Evolutionary conservation across 345 rosid genomes (phyloP).

Genomic region (Corchorus capsularis): DNA sequence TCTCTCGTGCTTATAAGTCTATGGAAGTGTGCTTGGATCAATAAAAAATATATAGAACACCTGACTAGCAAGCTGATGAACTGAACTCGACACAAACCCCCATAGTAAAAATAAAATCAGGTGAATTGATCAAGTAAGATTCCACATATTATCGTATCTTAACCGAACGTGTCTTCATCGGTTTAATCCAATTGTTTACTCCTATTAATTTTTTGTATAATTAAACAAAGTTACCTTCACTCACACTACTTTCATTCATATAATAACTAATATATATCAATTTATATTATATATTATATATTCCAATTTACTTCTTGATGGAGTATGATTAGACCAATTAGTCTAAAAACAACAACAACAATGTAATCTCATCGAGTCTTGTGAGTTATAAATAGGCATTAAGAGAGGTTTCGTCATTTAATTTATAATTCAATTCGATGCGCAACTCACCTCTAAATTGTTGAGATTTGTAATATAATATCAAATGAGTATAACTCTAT

Average conservation of each 20-base stretch:
- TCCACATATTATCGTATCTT: not conserved
- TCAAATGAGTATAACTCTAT: no score
- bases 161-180: not conserved
- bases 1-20: no score
- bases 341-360: no score
- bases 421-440: no score
- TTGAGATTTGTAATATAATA: no score
- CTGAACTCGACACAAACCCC: not conserved
- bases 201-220: not conserved
- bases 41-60: not conserved
- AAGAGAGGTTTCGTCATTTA: no score
- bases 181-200: not conserved
- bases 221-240: not conserved
- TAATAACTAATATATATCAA: no score
- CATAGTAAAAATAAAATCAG: not conserved
- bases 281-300: not conserved
- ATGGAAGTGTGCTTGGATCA: not conserved
- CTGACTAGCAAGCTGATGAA: not conserved
- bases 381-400: no score
- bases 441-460: no score
- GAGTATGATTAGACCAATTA: not conserved
- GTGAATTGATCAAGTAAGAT: not conserved
- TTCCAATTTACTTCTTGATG: not conserved
- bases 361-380: no score
- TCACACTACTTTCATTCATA: not conserved